phyloP scores from a whole-genome alignment of 2,329 filamentous ascomycete species.

The Torrubiella hemipterigena region DNA sequence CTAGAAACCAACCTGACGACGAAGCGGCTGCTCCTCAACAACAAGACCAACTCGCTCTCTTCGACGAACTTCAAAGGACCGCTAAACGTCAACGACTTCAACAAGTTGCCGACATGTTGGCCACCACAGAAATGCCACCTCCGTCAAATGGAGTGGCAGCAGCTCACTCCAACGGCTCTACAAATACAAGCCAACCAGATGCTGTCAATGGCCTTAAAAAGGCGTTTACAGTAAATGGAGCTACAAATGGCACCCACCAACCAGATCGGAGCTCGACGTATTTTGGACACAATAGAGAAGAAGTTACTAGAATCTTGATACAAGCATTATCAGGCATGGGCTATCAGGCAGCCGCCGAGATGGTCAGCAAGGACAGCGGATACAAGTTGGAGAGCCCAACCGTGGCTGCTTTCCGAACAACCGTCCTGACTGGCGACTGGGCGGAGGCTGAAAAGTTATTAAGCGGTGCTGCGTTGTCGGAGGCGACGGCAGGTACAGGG shows the following conservation, averaged over 20 bases:
- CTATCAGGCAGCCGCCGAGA: slow-evolving; percentile 64
- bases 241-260: slow-evolving; percentile 19
- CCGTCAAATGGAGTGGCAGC: slow-evolving; percentile 25
- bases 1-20: slow-evolving; percentile 22
- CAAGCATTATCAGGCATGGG: slow-evolving; percentile 85
- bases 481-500: slow-evolving; percentile 18
- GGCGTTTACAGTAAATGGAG: slow-evolving; percentile 40
- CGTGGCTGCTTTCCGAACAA: slow-evolving; percentile 73
- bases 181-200: slow-evolving; percentile 11
- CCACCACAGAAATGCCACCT: slow-evolving; percentile 44
- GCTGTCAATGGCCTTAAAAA: slow-evolving; percentile 37
- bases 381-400: slow-evolving; percentile 76
- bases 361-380: slow-evolving; percentile 69
- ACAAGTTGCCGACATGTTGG: slow-evolving; percentile 36
- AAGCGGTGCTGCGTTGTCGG: slow-evolving; percentile 36
- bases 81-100: background rate
- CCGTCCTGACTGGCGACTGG: slow-evolving; percentile 76
- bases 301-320: slow-evolving; percentile 85
- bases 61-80: no score
- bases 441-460: slow-evolving; percentile 71
- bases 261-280: slow-evolving; percentile 33
- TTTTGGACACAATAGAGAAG: slow-evolving; percentile 79
- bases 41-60: no score
- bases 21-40: no score
- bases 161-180: slow-evolving; percentile 22